Evolutionary conservation across 2,329 filamentous ascomycete genomes (phyloP).

Genomic region (Arthrobotrys megalospora): DNA sequence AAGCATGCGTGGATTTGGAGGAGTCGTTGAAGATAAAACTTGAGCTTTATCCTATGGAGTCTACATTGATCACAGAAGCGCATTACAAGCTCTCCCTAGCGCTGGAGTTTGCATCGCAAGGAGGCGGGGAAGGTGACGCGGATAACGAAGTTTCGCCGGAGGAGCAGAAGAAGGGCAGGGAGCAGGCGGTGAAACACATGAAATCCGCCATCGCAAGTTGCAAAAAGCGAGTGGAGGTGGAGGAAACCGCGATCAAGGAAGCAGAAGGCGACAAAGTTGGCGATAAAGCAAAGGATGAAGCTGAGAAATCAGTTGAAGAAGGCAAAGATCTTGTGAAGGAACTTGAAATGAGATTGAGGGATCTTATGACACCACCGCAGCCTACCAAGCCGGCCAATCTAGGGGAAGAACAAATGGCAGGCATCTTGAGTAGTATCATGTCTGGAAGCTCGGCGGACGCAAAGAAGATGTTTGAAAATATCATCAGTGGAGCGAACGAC

Average conservation of each 20-base stretch:
- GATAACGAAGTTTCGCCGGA: constrained; percentile 75
- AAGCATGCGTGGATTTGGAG: constrained; percentile 87
- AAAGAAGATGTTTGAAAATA: constrained; percentile 78
- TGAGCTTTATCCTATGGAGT: constrained; percentile 83
- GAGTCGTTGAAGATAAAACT: constrained; percentile 84
- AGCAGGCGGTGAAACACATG: constrained; percentile 63
- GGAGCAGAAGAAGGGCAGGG: constrained; percentile 71
- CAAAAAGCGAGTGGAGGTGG: constrained; percentile 62
- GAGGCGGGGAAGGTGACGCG: constrained; percentile 68
- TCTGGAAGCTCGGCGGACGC: constrained; percentile 76
- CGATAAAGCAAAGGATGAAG: constrained; percentile 68
- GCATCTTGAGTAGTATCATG: constrained; percentile 76
- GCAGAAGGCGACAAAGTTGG: constrained; percentile 69
- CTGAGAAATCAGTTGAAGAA: constrained; percentile 78
- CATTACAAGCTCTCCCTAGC: constrained; percentile 97
- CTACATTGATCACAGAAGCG: constrained; percentile 89
- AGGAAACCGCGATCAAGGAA: constrained; percentile 67
- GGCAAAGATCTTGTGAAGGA: constrained; percentile 84
- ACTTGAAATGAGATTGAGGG: constrained; percentile 80
- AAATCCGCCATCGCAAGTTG: constrained; percentile 63
- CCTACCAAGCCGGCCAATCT: constrained; percentile 26
- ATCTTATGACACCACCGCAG: constrained; percentile 53
- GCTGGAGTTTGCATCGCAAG: constrained; percentile 81
- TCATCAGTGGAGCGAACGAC: constrained; percentile 81
- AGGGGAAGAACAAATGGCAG: constrained; percentile 70